Conservation (phyloP, 768 basidiomycete genomes). For the Kwoniella newhampshirensis region DNA sequence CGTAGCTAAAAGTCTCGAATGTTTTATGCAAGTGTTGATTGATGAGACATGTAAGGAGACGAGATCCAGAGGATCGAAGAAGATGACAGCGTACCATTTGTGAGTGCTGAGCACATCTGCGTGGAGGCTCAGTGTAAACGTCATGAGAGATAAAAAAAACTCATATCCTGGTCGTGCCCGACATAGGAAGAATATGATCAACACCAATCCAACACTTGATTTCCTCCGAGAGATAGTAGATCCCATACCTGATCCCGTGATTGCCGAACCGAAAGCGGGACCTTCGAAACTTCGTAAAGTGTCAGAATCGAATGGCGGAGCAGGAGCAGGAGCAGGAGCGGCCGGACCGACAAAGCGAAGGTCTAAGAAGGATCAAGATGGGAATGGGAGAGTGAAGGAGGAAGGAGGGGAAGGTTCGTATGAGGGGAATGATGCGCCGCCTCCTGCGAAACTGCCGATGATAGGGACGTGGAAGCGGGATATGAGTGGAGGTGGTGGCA, state of each 20-base stretch:
- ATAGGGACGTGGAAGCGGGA: conserved; percentile 40
- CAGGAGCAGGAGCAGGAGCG: conserved; percentile 14
- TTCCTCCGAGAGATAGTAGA: conserved; percentile 91
- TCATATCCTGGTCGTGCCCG: too few relatives aligned
- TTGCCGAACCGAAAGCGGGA: conserved; percentile 58
- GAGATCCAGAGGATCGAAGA: conserved; percentile 72
- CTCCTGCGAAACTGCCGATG: conserved; percentile 19
- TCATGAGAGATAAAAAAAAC: too few relatives aligned
- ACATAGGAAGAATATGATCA: conserved; percentile 86
- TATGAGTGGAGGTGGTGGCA: conserved; percentile 50
- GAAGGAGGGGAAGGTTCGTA: conserved; percentile 1
- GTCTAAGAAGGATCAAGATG: conserved; percentile 21
- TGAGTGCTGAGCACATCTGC: too few relatives aligned
- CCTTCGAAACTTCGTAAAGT: conserved; percentile 18
- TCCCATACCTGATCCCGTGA: conserved; percentile 79
- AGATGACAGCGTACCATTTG: conserved; percentile 91
- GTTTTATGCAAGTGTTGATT: conserved; percentile 82
- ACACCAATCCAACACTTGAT: conserved; percentile 82
- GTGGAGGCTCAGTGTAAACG: too few relatives aligned
- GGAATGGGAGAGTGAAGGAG: not conserved
- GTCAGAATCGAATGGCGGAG: conserved; percentile 10
- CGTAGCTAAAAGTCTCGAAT: conserved; percentile 87
- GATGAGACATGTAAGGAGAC: conserved; percentile 81
- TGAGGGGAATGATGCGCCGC: not conserved
- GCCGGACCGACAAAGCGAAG: conserved; percentile 18